phyloP scores from a whole-genome alignment of 2,329 filamentous ascomycete genomes.

The Colletotrichum sp. region DNA sequence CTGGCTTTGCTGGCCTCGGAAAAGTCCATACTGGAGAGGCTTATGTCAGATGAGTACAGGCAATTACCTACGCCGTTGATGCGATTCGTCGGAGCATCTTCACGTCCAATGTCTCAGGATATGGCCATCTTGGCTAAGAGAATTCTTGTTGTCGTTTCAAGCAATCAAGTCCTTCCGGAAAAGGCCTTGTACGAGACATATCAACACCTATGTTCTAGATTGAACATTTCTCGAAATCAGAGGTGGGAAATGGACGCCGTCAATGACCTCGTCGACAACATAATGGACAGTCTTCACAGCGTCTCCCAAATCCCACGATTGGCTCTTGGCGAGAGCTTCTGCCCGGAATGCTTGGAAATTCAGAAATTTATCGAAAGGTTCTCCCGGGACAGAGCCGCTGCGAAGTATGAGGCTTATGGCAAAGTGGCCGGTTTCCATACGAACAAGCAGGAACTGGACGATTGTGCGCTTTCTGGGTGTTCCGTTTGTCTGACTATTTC shows the following conservation, averaged over 20 bases:
- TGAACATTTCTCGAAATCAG: not conserved
- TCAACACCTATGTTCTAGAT: accelerated
- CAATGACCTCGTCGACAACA: not conserved
- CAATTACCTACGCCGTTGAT: not conserved
- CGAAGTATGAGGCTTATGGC: accelerated
- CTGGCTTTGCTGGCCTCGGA: not conserved
- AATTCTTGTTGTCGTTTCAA: not conserved
- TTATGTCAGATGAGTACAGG: not conserved
- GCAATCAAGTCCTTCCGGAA: not conserved
- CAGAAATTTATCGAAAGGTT: not conserved
- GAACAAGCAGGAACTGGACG: not conserved
- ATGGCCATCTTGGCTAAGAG: not conserved
- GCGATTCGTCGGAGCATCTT: accelerated
- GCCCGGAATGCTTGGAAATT: not conserved
- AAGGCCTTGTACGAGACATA: not conserved
- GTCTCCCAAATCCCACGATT: not conserved
- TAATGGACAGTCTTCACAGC: accelerated
- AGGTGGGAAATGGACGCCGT: not conserved
- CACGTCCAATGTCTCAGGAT: accelerated
- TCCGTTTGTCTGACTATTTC: not conserved
- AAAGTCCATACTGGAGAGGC: accelerated
- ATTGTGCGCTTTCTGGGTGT: not conserved
- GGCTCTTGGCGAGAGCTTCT: not conserved
- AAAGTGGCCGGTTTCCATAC: accelerated
- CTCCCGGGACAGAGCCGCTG: not conserved